These are phyloP conservation scores for Porodaedalea pini DNA, from an alignment of 1,284 basidiomycete species.

Conservation along the genomic window DNA sequence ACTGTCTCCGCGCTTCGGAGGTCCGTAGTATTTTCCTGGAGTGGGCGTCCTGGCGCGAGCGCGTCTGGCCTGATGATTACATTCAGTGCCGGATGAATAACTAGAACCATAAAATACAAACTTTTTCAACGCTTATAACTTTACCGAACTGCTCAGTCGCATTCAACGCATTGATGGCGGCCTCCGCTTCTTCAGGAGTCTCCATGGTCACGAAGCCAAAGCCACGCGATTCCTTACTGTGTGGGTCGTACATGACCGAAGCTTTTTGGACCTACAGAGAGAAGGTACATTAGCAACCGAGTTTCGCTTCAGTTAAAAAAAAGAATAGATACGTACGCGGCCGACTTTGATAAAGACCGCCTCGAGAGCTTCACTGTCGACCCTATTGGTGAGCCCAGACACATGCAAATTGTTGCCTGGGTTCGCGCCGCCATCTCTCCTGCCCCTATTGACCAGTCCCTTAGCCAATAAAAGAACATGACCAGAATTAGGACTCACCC, in stretches of 20 bases:
- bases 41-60: conserved; percentile 94
- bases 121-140: conserved; percentile 83
- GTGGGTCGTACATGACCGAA: conserved; percentile 96
- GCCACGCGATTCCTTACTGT: conserved; percentile 92
- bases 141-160: conserved; percentile 85
- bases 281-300: not conserved
- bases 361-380: conserved; percentile 87
- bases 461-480: conserved; percentile 13
- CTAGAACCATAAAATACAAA: conserved; percentile 29
- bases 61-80: conserved; percentile 70
- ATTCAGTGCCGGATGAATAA: conserved; percentile 9
- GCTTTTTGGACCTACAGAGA: conserved; percentile 76
- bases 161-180: conserved; percentile 81
- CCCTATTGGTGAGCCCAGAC: conserved; percentile 76
- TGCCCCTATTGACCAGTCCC: conserved; percentile 24
- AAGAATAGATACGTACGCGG: conserved; percentile 53
- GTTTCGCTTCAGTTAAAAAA: too few relatives aligned
- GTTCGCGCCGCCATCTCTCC: conserved; percentile 52
- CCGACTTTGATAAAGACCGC: conserved; percentile 87
- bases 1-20: conserved; percentile 76
- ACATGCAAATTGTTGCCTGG: conserved; percentile 98
- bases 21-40: conserved; percentile 91
- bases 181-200: conserved; percentile 81
- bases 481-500: conserved; percentile 1
- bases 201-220: conserved; percentile 99